These are phyloP conservation scores for Candida michaelii DNA, from an alignment of 805 yeast species.

Conservation along the genomic window DNA sequence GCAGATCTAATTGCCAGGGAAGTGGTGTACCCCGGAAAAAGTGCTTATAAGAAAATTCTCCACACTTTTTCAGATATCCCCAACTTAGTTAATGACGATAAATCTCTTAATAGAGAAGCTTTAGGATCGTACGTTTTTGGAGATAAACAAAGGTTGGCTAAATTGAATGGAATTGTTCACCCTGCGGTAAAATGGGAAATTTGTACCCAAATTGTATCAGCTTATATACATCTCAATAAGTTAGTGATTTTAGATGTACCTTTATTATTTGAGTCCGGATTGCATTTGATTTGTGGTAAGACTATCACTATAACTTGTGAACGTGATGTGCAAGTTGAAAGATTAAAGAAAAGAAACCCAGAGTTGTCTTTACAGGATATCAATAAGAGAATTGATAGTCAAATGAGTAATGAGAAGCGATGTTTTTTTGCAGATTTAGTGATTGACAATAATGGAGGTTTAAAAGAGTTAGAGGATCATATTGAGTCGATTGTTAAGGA, in stretches of 20 bases:
- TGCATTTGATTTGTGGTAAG: constrained; percentile 69
- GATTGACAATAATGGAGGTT: constrained; percentile 55
- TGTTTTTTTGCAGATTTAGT: constrained; percentile 61
- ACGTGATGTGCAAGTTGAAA: constrained; percentile 53
- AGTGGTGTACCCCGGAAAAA: constrained; percentile 77
- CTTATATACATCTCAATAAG: constrained; percentile 57
- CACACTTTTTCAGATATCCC: constrained; percentile 58
- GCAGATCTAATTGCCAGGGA: constrained; percentile 89
- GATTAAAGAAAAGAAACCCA: constrained; percentile 68
- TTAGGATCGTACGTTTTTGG: constrained; percentile 81
- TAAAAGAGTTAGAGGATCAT: constrained; percentile 22
- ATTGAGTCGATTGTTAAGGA: constrained; percentile 24
- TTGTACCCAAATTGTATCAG: constrained; percentile 49
- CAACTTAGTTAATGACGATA: constrained; percentile 44
- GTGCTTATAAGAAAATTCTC: constrained; percentile 68
- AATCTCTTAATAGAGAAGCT: constrained; percentile 62
- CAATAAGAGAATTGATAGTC: constrained; percentile 67
- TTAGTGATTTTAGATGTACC: constrained; percentile 88
- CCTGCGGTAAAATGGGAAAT: constrained; percentile 80
- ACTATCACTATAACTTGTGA: constrained; percentile 68
- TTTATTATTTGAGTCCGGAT: constrained; percentile 74
- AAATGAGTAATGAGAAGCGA: constrained; percentile 65
- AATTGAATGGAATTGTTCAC: constrained; percentile 76
- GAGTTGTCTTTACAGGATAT: constrained; percentile 68
- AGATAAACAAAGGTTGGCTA: constrained; percentile 54